These are phyloP conservation scores for Globisporangium recalcitrans DNA, from an alignment of 352 stramenopile species.

Conservation along the genomic window DNA sequence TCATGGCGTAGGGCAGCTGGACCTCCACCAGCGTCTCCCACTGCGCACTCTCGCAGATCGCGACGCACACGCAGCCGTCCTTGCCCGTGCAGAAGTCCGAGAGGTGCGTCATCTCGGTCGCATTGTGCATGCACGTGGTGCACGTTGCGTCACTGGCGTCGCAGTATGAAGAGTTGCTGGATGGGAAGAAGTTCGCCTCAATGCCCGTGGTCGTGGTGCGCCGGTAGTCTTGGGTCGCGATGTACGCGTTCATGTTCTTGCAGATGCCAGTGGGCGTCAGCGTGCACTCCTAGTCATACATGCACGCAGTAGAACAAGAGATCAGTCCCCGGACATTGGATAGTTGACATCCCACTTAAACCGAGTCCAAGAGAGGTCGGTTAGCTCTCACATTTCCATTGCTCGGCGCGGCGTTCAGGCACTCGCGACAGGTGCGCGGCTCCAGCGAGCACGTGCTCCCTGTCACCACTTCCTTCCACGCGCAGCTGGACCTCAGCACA, in stretches of 20 bases:
- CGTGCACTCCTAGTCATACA: conserved; percentile 18
- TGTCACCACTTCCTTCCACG: conserved; percentile 22
- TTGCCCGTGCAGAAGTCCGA: conserved; percentile 29
- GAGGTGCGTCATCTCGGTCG: neutral
- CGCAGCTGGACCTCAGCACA: conserved; percentile 20
- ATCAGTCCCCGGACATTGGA: neutral
- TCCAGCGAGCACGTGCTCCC: conserved; percentile 18
- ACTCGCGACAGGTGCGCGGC: conserved; percentile 32
- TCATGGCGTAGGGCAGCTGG: conserved; percentile 16
- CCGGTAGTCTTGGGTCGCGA: conserved; percentile 23
- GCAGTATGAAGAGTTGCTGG: conserved; percentile 23
- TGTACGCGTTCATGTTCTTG: conserved; percentile 14
- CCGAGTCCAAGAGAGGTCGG: neutral
- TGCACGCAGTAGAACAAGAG: neutral
- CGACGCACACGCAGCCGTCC: conserved; percentile 38
- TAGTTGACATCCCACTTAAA: neutral
- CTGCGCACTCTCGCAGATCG: conserved; percentile 27
- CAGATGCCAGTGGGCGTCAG: conserved; percentile 27
- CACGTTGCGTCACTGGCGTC: conserved; percentile 16
- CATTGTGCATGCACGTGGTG: conserved; percentile 7
- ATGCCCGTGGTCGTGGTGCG: conserved; percentile 1
- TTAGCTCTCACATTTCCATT: conserved; percentile 23
- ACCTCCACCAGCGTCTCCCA: conserved; percentile 23
- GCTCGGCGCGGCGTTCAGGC: conserved; percentile 23
- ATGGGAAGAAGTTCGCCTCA: conserved; percentile 18